These are phyloP conservation scores for Eucalyptus sideroxylon DNA, from an alignment of 345 rosid genomes.

Conservation along the genomic window DNA sequence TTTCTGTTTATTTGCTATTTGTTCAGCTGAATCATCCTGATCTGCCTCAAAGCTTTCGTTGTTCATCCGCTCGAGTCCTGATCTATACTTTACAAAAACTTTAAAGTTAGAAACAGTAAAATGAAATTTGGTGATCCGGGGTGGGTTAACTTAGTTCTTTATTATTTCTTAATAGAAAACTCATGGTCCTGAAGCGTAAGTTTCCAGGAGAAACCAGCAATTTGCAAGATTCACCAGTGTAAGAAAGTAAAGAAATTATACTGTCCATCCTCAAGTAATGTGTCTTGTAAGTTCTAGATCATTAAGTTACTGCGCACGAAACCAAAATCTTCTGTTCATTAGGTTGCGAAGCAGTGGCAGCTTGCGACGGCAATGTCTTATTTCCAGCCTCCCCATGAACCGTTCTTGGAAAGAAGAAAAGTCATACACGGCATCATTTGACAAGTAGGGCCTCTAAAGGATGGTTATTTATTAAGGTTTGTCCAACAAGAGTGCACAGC, in stretches of 20 bases:
- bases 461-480: neutral
- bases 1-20: neutral
- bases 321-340: neutral
- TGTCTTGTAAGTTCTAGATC: neutral
- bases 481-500: neutral
- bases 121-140: neutral
- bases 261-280: neutral
- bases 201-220: neutral
- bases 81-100: neutral
- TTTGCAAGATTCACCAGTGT: neutral
- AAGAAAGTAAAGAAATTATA: no score
- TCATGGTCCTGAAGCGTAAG: neutral
- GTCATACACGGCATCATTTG: neutral
- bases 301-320: neutral
- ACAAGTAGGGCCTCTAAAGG: neutral
- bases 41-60: neutral
- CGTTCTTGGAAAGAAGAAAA: neutral
- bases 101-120: neutral
- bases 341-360: neutral
- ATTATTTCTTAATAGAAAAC: neutral
- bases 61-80: neutral
- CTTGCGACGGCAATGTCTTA: neutral
- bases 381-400: neutral
- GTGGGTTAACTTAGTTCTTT: neutral
- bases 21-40: neutral